Percentiles rank a stretch among this genome's conserved stretches.
Evolutionary conservation across 306 rosid genomes (phyloP).

Genomic region (Castanea mollissima): DNA sequence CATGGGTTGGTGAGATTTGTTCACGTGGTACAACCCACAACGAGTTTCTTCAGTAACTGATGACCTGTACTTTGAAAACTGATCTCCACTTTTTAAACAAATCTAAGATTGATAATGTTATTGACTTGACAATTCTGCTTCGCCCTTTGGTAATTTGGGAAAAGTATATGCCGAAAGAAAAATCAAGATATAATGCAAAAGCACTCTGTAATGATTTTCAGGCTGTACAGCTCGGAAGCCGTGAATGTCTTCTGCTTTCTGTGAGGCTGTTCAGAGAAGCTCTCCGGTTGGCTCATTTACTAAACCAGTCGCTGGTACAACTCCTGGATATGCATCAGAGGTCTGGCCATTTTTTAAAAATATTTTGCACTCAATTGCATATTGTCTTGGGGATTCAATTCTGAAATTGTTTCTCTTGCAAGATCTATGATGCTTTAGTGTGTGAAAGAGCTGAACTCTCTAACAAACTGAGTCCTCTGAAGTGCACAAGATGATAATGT

Average conservation of each 20-base stretch:
- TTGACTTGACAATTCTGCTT: background rate
- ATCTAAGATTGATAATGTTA: background rate
- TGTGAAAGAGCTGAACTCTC: background rate
- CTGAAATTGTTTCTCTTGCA: conserved; percentile 4
- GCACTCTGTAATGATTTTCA: conserved; percentile 32
- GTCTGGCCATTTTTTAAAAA: conserved; percentile 29
- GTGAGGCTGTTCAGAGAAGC: conserved; percentile 92
- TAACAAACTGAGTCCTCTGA: background rate
- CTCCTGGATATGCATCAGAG: conserved; percentile 98
- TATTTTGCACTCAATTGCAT: background rate
- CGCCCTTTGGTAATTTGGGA: background rate
- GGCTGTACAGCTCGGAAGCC: conserved; percentile 82
- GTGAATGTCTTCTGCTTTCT: conserved; percentile 77
- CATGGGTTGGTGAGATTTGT: conserved; percentile 7
- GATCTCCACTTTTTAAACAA: background rate
- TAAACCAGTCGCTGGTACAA: conserved; percentile 75
- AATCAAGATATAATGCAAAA: background rate
- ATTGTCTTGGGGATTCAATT: background rate
- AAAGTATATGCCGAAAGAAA: background rate
- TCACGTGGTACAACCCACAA: background rate
- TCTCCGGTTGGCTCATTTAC: conserved; percentile 88
- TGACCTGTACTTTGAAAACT: background rate
- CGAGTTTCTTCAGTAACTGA: background rate
- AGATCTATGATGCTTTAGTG: background rate
- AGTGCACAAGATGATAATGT: background rate